Base-by-base conservation (phyloP, 2,329 filamentous ascomycete species). In the Fusarium torulosum region DNA sequence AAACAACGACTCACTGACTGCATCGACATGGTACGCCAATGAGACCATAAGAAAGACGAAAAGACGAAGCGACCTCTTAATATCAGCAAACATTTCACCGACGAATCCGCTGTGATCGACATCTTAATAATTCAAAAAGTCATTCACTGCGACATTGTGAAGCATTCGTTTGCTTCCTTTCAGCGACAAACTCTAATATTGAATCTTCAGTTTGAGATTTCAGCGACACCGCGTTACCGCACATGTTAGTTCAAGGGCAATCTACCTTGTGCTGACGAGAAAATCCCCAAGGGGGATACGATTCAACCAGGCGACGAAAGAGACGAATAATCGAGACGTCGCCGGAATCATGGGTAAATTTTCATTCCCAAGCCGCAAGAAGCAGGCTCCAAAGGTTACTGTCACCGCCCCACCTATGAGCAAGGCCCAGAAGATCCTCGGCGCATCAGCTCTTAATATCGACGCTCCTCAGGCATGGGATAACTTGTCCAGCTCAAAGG, bases 361-460 rank as follows among this genome's bases (percentile, higher is more conserved):
- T 57, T 63, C 69, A 4, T 75, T 75, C 27, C 60, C 67, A 23
- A 57, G 72, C 47, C 72, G 72, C 70, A 74, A 74, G 66, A 74
- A 74, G 72, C 70, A 73, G 62, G 53, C 72, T 33, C 72, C 72
- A 15, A 64, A 69, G 47, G 72, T 74, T 31, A 73, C 65, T 5
- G 70, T 74, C 42, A 74, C 72, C 35, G 72, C 69, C 31, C 72
- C 72, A 27, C 58, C 59, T n/a, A 68, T 69, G 62, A 74, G 60
- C 53, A 74, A 74, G 52, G 72, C 72, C 43, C 72, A 74, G 33
- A 73, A 73, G 63, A 74, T 74, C 41, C 69, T 74, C 23, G 72
- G 72, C 43, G 51, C 72, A 10, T 59, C 62, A 14, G 72, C 69
- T 43, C 66, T 74, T 31, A 74, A 71, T 23, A 69, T 74, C 38